These are phyloP conservation scores for Fusarium falciforme DNA, from an alignment of 2,329 filamentous ascomycete species.

Conservation along the genomic window DNA sequence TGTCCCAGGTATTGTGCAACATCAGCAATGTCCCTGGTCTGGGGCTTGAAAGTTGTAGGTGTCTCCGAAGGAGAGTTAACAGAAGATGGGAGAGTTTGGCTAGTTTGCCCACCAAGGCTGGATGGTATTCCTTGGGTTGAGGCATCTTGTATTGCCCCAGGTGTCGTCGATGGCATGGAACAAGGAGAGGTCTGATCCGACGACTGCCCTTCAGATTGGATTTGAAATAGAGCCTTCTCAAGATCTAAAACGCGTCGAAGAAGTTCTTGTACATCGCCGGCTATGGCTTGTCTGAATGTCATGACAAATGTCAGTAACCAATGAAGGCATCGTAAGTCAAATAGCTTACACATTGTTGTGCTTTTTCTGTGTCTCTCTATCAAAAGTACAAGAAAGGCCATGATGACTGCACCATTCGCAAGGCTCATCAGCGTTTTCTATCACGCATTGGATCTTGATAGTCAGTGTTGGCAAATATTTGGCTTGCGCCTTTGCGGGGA, in stretches of 20 bases:
- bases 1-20: constrained; percentile 11
- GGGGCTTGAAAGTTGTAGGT: neutral
- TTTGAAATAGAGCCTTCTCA: neutral
- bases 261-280: neutral
- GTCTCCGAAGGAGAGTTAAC: neutral
- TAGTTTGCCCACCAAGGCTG: neutral
- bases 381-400: constrained; percentile 27
- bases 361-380: constrained; percentile 8
- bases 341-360: neutral
- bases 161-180: neutral
- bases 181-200: neutral
- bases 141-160: neutral
- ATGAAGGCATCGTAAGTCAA: neutral
- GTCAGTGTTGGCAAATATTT: neutral
- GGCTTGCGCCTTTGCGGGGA: neutral
- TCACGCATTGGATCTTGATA: constrained; percentile 28
- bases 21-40: neutral
- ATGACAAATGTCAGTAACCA: neutral
- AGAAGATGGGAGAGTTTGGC: neutral
- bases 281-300: neutral
- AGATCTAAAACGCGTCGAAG: neutral
- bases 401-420: constrained; percentile 32
- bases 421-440: neutral
- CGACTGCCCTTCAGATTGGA: neutral
- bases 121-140: neutral